These are phyloP conservation scores for Dentipellis sp. DNA, from an alignment of 768 basidiomycete genomes.

Conservation along the genomic window DNA sequence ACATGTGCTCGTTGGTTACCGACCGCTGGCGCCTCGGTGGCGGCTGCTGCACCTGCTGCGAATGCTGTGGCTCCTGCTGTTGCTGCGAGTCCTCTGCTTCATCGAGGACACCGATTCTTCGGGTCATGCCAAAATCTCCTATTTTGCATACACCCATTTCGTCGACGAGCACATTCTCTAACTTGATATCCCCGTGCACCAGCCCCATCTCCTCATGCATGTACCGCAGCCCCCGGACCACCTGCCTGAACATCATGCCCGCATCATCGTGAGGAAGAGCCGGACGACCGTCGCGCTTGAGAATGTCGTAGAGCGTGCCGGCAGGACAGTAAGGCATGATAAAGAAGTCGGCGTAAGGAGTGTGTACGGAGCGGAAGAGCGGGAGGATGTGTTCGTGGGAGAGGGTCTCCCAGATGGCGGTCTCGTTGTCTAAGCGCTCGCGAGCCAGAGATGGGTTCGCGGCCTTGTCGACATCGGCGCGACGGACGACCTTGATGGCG, in stretches of 20 bases:
- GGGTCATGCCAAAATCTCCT: constrained; percentile 77
- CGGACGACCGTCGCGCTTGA: constrained; percentile 60
- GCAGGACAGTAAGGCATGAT: constrained; percentile 80
- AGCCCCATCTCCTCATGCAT: constrained; percentile 68
- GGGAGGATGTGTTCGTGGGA: constrained; percentile 84
- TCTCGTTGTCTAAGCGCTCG: constrained; percentile 62
- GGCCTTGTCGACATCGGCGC: constrained; percentile 45
- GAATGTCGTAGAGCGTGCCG: constrained; percentile 77
- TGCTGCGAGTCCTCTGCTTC: background rate
- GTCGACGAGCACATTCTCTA: constrained; percentile 93
- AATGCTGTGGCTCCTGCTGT: background rate
- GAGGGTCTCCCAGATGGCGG: constrained; percentile 62
- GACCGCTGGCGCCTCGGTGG: background rate
- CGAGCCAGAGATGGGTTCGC: constrained; percentile 36
- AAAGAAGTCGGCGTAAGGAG: constrained; percentile 62
- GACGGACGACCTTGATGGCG: constrained; percentile 78
- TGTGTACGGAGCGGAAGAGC: constrained; percentile 57
- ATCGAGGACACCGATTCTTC: constrained; percentile 41
- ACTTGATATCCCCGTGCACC: constrained; percentile 92
- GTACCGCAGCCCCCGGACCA: constrained; percentile 76
- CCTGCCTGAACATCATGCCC: constrained; percentile 80
- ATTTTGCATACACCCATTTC: constrained; percentile 83
- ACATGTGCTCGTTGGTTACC: constrained; percentile 6
- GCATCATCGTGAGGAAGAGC: constrained; percentile 70
- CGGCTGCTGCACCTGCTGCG: background rate